Conservation (phyloP, 1,139 yeast genomes). For the Candida sp. region DNA sequence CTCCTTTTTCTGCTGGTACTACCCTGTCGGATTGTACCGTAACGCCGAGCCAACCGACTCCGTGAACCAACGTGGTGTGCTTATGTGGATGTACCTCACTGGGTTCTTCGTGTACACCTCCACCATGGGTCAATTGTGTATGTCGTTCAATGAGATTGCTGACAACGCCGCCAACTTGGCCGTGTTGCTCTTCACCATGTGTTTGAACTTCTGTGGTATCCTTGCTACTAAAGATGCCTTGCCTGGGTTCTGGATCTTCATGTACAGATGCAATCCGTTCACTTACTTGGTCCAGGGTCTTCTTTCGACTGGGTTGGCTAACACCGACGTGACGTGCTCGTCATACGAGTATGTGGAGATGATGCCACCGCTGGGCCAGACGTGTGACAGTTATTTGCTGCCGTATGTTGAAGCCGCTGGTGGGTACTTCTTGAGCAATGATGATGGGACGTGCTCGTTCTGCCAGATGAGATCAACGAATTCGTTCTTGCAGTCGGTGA, state of each 20-base stretch:
- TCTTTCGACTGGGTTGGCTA: constrained; percentile 28
- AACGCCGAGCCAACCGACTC: constrained; percentile 47
- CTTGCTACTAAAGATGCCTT: constrained; percentile 25
- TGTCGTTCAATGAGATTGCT: constrained; percentile 38
- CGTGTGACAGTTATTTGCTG: constrained; percentile 57
- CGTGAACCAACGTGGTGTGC: constrained; percentile 40
- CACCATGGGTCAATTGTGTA: constrained; percentile 39
- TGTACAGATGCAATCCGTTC: constrained; percentile 68
- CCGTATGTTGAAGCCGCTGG: constrained; percentile 49
- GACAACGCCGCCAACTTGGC: constrained; percentile 42
- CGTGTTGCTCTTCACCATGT: constrained; percentile 28
- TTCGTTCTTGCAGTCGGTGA: constrained; percentile 47
- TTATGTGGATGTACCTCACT: constrained; percentile 47
- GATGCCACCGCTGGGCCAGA: constrained; percentile 46
- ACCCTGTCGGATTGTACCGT: constrained; percentile 71
- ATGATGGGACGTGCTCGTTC: constrained; percentile 43
- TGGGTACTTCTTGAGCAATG: constrained; percentile 48
- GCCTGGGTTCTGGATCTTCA: constrained; percentile 52
- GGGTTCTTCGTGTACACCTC: constrained; percentile 34
- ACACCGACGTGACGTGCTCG: constrained; percentile 27
- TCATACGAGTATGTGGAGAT: constrained; percentile 27
- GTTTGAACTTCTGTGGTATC: constrained; percentile 39
- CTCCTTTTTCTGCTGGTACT: constrained; percentile 76
- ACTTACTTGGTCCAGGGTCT: constrained; percentile 54
- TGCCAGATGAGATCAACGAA: constrained; percentile 57